Conservation (phyloP, 768 basidiomycete species). For the Cubamyces lactineus region DNA sequence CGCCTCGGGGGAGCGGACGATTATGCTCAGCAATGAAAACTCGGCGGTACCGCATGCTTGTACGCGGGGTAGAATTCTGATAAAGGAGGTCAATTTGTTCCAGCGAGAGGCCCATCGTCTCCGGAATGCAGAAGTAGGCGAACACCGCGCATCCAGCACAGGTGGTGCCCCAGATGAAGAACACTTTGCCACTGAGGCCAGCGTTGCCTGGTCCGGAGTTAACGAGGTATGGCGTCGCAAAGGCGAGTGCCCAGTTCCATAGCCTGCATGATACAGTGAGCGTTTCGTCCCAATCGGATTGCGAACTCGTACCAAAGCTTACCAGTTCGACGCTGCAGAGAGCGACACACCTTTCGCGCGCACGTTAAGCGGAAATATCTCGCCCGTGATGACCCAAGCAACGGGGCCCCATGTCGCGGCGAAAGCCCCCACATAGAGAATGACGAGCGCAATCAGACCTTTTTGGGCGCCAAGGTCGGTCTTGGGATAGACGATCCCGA, state of each 20-base stretch:
- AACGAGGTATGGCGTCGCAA: conserved; percentile 53
- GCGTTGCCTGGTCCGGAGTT: conserved; percentile 47
- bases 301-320: neutral
- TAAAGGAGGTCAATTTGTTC: conserved; percentile 84
- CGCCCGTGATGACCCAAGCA: conserved; percentile 63
- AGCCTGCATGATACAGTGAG: conserved; percentile 7
- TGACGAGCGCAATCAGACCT: neutral
- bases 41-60: conserved; percentile 41
- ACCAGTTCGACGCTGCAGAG: conserved; percentile 69
- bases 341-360: conserved; percentile 82
- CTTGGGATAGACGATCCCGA: conserved; percentile 38
- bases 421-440: neutral
- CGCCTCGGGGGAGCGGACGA: neutral
- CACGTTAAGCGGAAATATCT: conserved; percentile 80
- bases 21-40: conserved; percentile 26
- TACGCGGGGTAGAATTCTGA: conserved; percentile 59
- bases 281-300: neutral
- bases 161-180: conserved; percentile 80
- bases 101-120: conserved; percentile 80
- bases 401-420: neutral
- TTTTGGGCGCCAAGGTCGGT: conserved; percentile 39
- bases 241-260: conserved; percentile 74
- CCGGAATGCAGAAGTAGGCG: conserved; percentile 78
- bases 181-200: conserved; percentile 69
- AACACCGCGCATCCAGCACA: conserved; percentile 73